Base-by-base conservation (phyloP, 164 flowering plant species). In the Pachysandra terminalis region DNA sequence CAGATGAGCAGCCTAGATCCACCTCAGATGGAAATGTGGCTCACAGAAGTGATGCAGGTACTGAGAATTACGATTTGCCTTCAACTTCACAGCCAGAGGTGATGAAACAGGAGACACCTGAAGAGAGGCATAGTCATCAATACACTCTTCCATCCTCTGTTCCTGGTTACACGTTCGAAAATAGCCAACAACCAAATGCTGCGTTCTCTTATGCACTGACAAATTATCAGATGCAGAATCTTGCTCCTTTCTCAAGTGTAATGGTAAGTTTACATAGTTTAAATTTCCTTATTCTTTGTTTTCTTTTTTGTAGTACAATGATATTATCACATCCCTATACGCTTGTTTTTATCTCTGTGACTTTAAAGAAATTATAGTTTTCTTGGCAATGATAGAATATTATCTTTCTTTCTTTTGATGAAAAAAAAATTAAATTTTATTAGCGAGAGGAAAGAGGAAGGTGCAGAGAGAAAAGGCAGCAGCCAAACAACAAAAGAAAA, bases 221-320 rank as follows among this genome's bases (percentile, higher is more conserved):
- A 55, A 80, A 81, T 68, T 74, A 92, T 57, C 95, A 90, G 75
- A 81, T 84, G 85, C 96, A 83, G 75, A 86, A 83, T 82, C 83
- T 78, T 52, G 65, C 88, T 76, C 82, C 87, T 1, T 85, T 87
- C 51, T 80, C 96, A 13, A 82, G 74, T 79, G 88, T 80, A 41
- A 79, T 90, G 98, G 96, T 90, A 86, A 82, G 37, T n/a, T n/a
- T n/a, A n/a, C 3, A 32, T 32, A 32, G 37, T n/a, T n/a, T 32
- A 7, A 7, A 32, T 32, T 32, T 32, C 7, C 7, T 32, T 7
- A 3, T 32, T 32, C 7, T 32, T 32, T 32, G 37, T n/a, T n/a
- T n/a, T n/a, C n/a, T n/a, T n/a, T 32, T 32, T 32, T 3, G 37
- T 32, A 32, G 7, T 32, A 32, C 7, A 32, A 7, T 32, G 3